Evolutionary conservation across 768 basidiomycete species (phyloP).

Genomic region (Ramaria rubella): DNA sequence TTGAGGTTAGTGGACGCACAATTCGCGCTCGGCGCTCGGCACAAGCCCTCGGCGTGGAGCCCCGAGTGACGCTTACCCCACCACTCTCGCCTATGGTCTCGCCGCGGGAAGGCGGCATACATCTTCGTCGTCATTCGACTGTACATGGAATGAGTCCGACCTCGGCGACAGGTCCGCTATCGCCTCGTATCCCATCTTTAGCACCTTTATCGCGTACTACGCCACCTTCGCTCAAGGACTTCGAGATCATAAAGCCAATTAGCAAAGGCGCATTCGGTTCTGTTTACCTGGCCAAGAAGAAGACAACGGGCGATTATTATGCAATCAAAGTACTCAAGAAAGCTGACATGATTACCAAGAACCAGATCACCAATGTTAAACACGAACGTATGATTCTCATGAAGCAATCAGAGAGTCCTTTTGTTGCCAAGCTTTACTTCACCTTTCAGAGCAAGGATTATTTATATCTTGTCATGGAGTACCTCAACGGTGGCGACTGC

Average conservation of each 20-base stretch:
- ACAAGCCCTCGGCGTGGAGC: slow-evolving; percentile 52
- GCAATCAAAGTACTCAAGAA: slow-evolving; percentile 99
- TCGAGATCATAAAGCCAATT: slow-evolving; percentile 99
- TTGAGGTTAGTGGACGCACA: slow-evolving; percentile 34
- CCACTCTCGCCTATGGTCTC: slow-evolving; percentile 56
- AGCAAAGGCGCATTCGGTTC: slow-evolving; percentile 98
- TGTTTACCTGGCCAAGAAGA: slow-evolving; percentile 98
- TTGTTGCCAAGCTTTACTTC: slow-evolving; percentile 96
- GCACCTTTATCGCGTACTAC: slow-evolving; percentile 73
- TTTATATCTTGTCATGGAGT: slow-evolving; percentile 98
- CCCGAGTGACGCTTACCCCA: slow-evolving; percentile 64
- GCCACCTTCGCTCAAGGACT: slow-evolving; percentile 94
- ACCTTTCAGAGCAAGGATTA: slow-evolving; percentile 99
- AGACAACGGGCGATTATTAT: slow-evolving; percentile 95
- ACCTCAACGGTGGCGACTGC: slow-evolving; percentile 96
- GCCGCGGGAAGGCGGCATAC: slow-evolving; percentile 42
- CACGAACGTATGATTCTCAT: slow-evolving; percentile 99
- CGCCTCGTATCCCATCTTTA: slow-evolving; percentile 77
- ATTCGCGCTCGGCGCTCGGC: slow-evolving; percentile 61
- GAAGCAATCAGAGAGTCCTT: slow-evolving; percentile 98
- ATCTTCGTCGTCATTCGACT: slow-evolving; percentile 69
- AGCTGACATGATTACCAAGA: slow-evolving; percentile 99
- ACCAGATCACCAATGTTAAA: slow-evolving; percentile 99
- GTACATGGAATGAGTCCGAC: slow-evolving; percentile 55
- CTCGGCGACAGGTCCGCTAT: slow-evolving; percentile 49